phyloP scores from a whole-genome alignment of 1,284 basidiomycete genomes.

The Ustilago bromivora region DNA sequence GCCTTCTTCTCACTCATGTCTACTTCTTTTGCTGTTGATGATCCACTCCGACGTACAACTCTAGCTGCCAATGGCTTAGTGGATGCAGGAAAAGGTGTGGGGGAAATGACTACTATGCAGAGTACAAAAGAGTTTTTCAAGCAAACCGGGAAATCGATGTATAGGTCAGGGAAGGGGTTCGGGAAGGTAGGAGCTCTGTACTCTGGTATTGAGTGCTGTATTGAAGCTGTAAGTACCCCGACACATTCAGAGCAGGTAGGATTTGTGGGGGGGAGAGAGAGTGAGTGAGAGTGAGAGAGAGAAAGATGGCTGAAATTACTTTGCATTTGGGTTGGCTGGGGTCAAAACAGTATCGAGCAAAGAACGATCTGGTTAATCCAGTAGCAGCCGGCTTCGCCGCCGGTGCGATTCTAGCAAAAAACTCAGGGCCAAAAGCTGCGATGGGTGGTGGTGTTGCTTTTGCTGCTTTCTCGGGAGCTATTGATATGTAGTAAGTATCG shows the following conservation, averaged over 20 bases:
- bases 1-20: conserved; percentile 97
- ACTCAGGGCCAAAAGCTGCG: conserved; percentile 64
- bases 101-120: conserved; percentile 71
- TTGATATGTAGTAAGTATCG: conserved; percentile 63
- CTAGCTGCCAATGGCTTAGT: conserved; percentile 37
- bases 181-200: conserved; percentile 94
- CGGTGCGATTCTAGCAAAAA: conserved; percentile 64
- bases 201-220: conserved; percentile 92
- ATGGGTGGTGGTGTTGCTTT: conserved; percentile 66
- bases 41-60: conserved; percentile 74
- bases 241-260: not conserved
- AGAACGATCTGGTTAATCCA: conserved; percentile 67
- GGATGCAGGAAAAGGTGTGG: conserved; percentile 11
- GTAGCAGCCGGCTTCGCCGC: conserved; percentile 62
- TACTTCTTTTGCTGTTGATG: conserved; percentile 92
- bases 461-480: conserved; percentile 67
- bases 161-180: conserved; percentile 88
- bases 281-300: no score
- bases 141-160: conserved; percentile 95
- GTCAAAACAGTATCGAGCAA: conserved; percentile 61
- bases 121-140: conserved; percentile 88
- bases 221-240: conserved; percentile 83
- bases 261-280: no score
- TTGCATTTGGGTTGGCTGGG: not conserved
- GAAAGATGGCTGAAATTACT: not conserved